Base-by-base conservation (phyloP, 768 basidiomycete genomes). In the Mycena rebaudengoi region DNA sequence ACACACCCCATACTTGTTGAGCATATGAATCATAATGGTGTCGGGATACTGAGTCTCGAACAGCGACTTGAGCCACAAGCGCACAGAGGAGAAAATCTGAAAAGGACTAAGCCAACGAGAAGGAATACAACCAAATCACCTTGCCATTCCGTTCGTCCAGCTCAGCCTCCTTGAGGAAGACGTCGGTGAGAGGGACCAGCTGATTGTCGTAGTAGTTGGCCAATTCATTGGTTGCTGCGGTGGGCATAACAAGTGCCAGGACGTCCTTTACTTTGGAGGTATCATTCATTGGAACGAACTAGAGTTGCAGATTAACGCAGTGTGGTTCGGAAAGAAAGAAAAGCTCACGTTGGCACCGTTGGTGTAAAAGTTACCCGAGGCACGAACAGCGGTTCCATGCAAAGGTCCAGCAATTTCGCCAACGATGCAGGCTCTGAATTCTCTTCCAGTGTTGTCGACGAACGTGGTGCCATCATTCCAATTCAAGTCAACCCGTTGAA, bases 231-330 rank as follows among this genome's bases (percentile, higher is more conserved):
- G 54, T 30, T 20, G 54, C 28, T 4, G 1, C 13, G 2, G 41
- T 44, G 21, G 54, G 54, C 12, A 32, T 32, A 4, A 4, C 26
- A 13, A 56, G 40, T 1, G 54, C 54, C 3, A 56, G 29, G 3
- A 43, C 39, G 20, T 56, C 54, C 54, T 56, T 56, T 7, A 56
- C 30, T 4, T 23, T 35, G 2, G 18, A 1, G 6, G 49, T 44
- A 30, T 56, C 54, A 26, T 56, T 30, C 20, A 56, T 35, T 4
- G 54, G 54, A 18, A 44, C 21, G 23, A 56, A 56, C 54, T 56
- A 12, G 2, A 29, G 13, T 4, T 2, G 16, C n/a, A 37, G 28
- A n/a, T n/a, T n/a, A 3, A 51, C 20, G 10, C 3, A 25, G 20
- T 51, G n/a, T 20, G 5, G 18, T 13, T 2, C n/a, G 25, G 25